Evolutionary conservation across 2,329 filamentous ascomycete genomes (phyloP), one percentile per base, ranked within the genome.

Genomic region (Chlorencoelia australis): DNA sequence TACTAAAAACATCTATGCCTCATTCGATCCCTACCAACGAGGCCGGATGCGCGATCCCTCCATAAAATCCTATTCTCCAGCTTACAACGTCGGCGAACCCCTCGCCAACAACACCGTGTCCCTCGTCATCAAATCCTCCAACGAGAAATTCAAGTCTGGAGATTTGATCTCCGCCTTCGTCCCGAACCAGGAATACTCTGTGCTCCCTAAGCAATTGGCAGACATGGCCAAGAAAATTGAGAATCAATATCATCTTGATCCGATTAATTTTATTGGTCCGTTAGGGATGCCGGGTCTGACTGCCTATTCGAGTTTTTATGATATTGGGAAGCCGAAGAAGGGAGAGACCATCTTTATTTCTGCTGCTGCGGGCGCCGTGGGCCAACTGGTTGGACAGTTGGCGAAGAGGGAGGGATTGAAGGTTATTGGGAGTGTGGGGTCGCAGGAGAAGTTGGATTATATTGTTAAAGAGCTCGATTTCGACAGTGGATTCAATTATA

Each of bases 21-120:
- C 82, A 26, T 81, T 81, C 62, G 86, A 94, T 59, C 86, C 86
- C 2, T 94, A 93, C 65, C 75, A 83, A 66, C 81, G 87, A 39
- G 82, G 81, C 42, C 73, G 75, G 48, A 88, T 94, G 82, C 78
- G 84, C 31, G 60, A 67, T 31, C 55, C 81, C 5, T 58, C 65
- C 22, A 51, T 63, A 55, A 75, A 81, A 62, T 86, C 82, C 7
- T 91, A 87, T 65, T 57, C 66, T 15, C 66, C 78, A 2, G 59
- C 79, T 2, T 85, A 77, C 53, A 56, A 67, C 11, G 58, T 83
- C 30, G 67, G 69, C 55, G 60, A 72, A 49, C 73, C 83, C 44
- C 71, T 94, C 44, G 62, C 61, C 47, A 88, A 79, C 60, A 59
- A 59, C 47, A 68, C 65, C 35, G 66, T 93, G 47, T 69, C 73